Conservation (phyloP, 1,284 basidiomycete species). For the Inonotus obliquus region DNA sequence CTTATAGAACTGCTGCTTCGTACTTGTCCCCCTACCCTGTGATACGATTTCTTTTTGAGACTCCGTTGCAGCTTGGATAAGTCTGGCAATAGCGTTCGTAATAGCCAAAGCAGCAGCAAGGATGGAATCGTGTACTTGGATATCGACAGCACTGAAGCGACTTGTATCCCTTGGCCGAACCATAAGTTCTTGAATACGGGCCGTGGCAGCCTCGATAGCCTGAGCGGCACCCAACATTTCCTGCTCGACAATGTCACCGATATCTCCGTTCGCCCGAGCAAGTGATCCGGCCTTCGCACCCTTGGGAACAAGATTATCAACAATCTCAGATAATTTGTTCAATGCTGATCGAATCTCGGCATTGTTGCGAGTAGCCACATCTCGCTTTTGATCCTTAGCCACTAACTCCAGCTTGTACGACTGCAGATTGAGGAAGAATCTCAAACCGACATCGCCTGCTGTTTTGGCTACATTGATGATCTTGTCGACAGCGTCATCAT, state of each 20-base stretch:
- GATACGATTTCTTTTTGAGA: constrained; percentile 98
- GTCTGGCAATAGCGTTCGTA: constrained; percentile 89
- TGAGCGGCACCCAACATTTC: constrained; percentile 94
- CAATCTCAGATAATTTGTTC: constrained; percentile 78
- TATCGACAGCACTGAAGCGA: constrained; percentile 84
- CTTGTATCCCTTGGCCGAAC: constrained; percentile 80
- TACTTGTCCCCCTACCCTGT: constrained; percentile 88
- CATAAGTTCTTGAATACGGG: constrained; percentile 87
- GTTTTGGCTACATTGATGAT: constrained; percentile 82
- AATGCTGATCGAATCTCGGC: constrained; percentile 81
- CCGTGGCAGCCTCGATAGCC: constrained; percentile 92
- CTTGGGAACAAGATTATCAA: constrained; percentile 87
- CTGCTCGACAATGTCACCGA: constrained; percentile 94
- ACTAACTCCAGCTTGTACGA: constrained; percentile 89
- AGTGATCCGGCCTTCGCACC: constrained; percentile 66
- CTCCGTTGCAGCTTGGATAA: constrained; percentile 95
- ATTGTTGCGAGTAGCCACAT: constrained; percentile 89
- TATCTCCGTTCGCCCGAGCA: constrained; percentile 83
- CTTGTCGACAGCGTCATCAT: constrained; percentile 90
- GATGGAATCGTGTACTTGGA: constrained; percentile 98
- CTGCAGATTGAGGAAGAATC: constrained; percentile 94
- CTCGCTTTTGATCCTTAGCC: constrained; percentile 69
- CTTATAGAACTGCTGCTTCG: constrained; percentile 98
- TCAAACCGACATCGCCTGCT: constrained; percentile 83
- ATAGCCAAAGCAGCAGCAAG: constrained; percentile 91